Conservation (phyloP, 2,329 filamentous ascomycete genomes). For the Penicillium vulpinum region DNA sequence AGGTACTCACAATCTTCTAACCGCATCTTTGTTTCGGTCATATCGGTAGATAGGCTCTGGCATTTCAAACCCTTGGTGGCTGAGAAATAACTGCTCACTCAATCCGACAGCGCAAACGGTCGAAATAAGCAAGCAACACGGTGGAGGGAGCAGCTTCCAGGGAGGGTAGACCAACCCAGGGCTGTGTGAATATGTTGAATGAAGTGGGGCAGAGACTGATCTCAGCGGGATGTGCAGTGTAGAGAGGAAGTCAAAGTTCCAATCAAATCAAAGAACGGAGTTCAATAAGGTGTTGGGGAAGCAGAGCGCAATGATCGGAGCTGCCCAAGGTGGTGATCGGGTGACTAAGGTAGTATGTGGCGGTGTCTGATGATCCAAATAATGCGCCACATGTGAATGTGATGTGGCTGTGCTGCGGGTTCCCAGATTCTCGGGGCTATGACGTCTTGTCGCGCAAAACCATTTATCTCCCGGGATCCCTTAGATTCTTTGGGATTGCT, state of each 20-base stretch:
- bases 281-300: slow-evolving; percentile 9
- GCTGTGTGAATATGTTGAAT: slow-evolving; percentile 5
- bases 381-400: slow-evolving; percentile 14
- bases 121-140: slow-evolving; percentile 16
- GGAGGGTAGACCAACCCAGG: slow-evolving; percentile 20
- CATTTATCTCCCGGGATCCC: slow-evolving; percentile 1
- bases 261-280: neutral
- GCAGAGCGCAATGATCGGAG: slow-evolving; percentile 11
- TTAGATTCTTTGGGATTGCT: slow-evolving; percentile 2
- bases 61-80: slow-evolving; percentile 55
- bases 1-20: slow-evolving; percentile 78
- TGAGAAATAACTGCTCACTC: slow-evolving; percentile 24
- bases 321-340: slow-evolving; percentile 21
- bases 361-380: slow-evolving; percentile 10
- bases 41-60: slow-evolving; percentile 60
- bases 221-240: neutral
- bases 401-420: slow-evolving; percentile 18
- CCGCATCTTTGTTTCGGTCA: slow-evolving; percentile 77
- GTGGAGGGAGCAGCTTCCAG: slow-evolving; percentile 28
- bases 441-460: slow-evolving; percentile 20
- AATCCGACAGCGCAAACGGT: slow-evolving; percentile 23
- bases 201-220: slow-evolving; percentile 3
- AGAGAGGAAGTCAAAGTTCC: neutral
- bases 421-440: slow-evolving; percentile 23
- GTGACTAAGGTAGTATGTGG: slow-evolving; percentile 20